phyloP scores from a whole-genome alignment of 1,284 basidiomycete genomes.

The Austroboletus olivaceoglutinosus region DNA sequence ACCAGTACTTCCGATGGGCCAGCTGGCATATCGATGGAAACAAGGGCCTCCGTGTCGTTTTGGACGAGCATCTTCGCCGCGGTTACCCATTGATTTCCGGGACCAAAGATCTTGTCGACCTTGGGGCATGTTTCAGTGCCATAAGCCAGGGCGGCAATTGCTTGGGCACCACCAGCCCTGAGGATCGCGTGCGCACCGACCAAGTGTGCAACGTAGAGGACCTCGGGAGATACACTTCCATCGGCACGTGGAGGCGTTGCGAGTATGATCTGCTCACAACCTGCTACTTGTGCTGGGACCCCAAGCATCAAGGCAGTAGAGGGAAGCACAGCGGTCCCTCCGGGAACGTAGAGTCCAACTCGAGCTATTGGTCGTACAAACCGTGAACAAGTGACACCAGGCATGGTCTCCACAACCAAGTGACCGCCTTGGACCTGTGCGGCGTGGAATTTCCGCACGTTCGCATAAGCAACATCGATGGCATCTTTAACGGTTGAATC shows the following conservation, averaged over 20 bases:
- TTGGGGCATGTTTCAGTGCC: constrained; percentile 96
- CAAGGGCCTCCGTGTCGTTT: constrained; percentile 96
- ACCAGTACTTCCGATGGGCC: constrained; percentile 96
- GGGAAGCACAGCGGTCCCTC: constrained; percentile 94
- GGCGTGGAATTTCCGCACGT: constrained; percentile 88
- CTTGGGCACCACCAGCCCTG: constrained; percentile 95
- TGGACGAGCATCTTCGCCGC: constrained; percentile 99
- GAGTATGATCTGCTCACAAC: constrained; percentile 89
- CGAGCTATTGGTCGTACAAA: constrained; percentile 93
- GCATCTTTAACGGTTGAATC: constrained; percentile 69
- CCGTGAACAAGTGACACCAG: constrained; percentile 92
- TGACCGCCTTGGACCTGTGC: constrained; percentile 75
- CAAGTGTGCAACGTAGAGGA: constrained; percentile 90
- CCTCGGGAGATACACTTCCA: constrained; percentile 90
- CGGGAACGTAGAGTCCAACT: constrained; percentile 97
- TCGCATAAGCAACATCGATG: constrained; percentile 90
- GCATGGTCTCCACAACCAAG: constrained; percentile 94
- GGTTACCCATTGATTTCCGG: constrained; percentile 99
- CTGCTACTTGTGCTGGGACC: constrained; percentile 96
- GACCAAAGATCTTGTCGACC: constrained; percentile 99
- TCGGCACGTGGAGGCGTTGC: constrained; percentile 93
- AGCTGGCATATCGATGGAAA: constrained; percentile 99
- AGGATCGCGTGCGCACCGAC: constrained; percentile 87
- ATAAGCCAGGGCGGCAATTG: constrained; percentile 96
- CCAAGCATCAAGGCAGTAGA: constrained; percentile 98